phyloP scores from a whole-genome alignment of 495 filamentous ascomycete genomes.

The Penicillium dipodomyicola region DNA sequence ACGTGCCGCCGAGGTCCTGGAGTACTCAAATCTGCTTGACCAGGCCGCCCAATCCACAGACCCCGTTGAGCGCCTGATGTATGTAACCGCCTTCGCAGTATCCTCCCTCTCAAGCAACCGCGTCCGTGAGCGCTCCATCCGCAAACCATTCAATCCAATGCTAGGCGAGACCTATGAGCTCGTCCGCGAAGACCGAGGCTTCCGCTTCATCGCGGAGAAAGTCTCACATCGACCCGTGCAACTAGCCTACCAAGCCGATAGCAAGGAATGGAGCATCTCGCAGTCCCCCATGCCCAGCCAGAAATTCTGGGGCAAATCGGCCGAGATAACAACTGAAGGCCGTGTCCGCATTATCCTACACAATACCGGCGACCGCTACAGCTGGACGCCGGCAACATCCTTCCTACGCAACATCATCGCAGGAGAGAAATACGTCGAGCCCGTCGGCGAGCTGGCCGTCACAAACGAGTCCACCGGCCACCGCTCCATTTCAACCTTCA shows the following conservation, averaged over 20 bases:
- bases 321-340: constrained; percentile 88
- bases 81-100: constrained; percentile 86
- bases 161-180: constrained; percentile 95
- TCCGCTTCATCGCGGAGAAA: constrained; percentile 89
- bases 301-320: constrained; percentile 98
- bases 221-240: constrained; percentile 88
- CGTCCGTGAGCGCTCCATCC: constrained; percentile 84
- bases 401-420: constrained; percentile 96
- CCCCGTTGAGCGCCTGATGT: constrained; percentile 68
- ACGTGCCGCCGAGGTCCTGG: constrained; percentile 80
- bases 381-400: constrained; percentile 78
- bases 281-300: constrained; percentile 86
- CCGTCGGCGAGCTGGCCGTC: constrained; percentile 82
- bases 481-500: constrained; percentile 80
- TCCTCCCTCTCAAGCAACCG: constrained; percentile 75
- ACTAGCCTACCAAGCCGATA: constrained; percentile 89
- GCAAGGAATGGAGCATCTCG: constrained; percentile 74
- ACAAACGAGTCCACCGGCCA: constrained; percentile 76
- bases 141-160: constrained; percentile 98
- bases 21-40: constrained; percentile 84
- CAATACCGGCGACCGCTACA: constrained; percentile 70
- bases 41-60: constrained; percentile 59
- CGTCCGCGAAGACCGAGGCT: constrained; percentile 82
- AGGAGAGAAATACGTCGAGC: constrained; percentile 97
- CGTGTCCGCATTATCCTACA: constrained; percentile 73